Conservation (phyloP, 768 basidiomycete genomes). For the Leccinum sublutescens region DNA sequence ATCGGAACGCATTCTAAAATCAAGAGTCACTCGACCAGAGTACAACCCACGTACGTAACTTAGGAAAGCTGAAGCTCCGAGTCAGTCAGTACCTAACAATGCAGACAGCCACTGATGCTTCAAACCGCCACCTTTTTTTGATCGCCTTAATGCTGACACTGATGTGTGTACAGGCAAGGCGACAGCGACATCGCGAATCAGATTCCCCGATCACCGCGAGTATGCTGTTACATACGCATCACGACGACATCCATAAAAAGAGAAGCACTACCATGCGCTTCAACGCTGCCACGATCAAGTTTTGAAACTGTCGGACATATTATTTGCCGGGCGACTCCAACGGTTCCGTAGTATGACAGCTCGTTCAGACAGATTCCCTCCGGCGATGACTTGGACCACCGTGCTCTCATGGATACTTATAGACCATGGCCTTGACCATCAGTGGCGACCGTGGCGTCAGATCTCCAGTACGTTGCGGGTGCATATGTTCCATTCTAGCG, state of each 20-base stretch:
- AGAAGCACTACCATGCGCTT: neutral
- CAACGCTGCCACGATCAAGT: neutral
- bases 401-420: neutral
- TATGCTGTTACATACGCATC: neutral
- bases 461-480: too few relatives aligned
- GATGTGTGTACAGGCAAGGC: neutral
- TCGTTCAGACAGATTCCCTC: neutral
- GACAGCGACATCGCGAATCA: neutral
- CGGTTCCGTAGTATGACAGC: neutral
- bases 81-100: neutral
- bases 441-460: too few relatives aligned
- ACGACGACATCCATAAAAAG: neutral
- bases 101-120: neutral
- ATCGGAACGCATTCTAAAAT: too few relatives aligned
- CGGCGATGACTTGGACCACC: neutral
- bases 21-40: too few relatives aligned
- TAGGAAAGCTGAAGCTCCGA: neutral
- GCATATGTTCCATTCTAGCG: too few relatives aligned
- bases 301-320: neutral
- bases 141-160: neutral
- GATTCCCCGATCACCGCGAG: neutral
- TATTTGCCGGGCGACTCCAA: neutral
- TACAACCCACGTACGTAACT: too few relatives aligned
- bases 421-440: neutral
- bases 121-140: neutral